Evolutionary conservation across 23 red algal species (phyloP), one percentile per base, ranked within the genome.

Genomic region (Gracilaria domingensis): DNA sequence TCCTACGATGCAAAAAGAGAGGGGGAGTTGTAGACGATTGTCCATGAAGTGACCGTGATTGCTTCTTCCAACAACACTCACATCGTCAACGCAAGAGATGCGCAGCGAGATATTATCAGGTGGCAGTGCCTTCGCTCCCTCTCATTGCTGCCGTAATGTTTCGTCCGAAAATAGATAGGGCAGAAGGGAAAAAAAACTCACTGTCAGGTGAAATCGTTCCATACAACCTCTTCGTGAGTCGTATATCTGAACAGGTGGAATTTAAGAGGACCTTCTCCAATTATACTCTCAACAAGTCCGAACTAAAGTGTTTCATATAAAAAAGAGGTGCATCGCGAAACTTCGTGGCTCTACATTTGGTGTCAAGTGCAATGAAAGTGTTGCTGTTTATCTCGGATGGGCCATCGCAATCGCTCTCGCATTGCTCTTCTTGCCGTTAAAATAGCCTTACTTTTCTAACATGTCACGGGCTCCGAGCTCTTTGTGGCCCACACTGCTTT

Each of bases 91-190:
- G 8, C 28, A 37, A 4, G 29, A 20, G 64, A 34, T 28, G 8
- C 33, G 30, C 29, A 24, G 11, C 30, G 28, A 37, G 64, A 20
- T 69, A 17, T 69, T 17, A 24, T 32, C 32, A 37, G 13, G 26
- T 69, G 16, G 18, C 17, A 3, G 12, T 20, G 64, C 12, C 14
- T 4, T 12, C 30, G 30, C 6, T 69, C 16, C 32, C 20, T 12
- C 16, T 36, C 64, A 69, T 69, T 69, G 64, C 64, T 69, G 64
- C 64, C 64, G 33, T 34, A 69, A 69, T 32, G 64, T 69, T 69
- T 69, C 64, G 16, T 37, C 30, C 64, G 5, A 69, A 36, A 69
- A 69, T 69, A 69, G 64, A 69, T 69, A 69, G 64, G 30, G 8
- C 30, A 36, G 6, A 20, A 3, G 12, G 28, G 64, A 36, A 36